Evolutionary conservation across 164 flowering plant genomes (phyloP).

Genomic region (Magnolia sinica): DNA sequence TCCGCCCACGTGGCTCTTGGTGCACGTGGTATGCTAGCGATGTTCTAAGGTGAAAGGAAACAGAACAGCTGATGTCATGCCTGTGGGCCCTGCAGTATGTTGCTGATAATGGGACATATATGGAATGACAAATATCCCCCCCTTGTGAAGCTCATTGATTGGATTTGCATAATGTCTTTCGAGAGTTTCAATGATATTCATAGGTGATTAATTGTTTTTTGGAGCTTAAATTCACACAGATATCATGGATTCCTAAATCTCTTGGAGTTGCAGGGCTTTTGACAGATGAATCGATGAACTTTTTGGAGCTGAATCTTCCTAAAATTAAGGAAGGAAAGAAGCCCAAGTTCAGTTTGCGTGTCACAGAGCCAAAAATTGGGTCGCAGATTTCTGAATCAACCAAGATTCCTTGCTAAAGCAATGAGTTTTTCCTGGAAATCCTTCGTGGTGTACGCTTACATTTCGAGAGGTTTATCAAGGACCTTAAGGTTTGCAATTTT

Average conservation of each 20-base stretch:
- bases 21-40: too few species aligned
- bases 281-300: slow-evolving; percentile 87
- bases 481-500: slow-evolving; percentile 59
- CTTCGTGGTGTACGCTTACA: slow-evolving; percentile 83
- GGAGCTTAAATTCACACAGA: not conserved
- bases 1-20: too few species aligned
- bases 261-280: slow-evolving; percentile 49
- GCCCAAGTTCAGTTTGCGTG: slow-evolving; percentile 72
- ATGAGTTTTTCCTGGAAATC: slow-evolving; percentile 80
- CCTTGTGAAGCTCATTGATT: too few species aligned
- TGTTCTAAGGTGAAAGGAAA: too few species aligned
- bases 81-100: too few species aligned
- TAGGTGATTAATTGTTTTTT: not conserved
- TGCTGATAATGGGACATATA: too few species aligned
- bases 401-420: slow-evolving; percentile 83
- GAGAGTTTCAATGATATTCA: too few species aligned
- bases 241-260: slow-evolving; percentile 1
- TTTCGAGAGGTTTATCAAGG: slow-evolving; percentile 81
- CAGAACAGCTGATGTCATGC: too few species aligned
- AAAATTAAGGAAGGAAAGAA: slow-evolving; percentile 71
- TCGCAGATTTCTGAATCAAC: slow-evolving; percentile 81
- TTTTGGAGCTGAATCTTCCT: slow-evolving; percentile 84
- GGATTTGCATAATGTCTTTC: too few species aligned
- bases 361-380: slow-evolving; percentile 85
- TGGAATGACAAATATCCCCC: too few species aligned